phyloP scores from a whole-genome alignment of 345 rosid species.

The Lepidium africanum region DNA sequence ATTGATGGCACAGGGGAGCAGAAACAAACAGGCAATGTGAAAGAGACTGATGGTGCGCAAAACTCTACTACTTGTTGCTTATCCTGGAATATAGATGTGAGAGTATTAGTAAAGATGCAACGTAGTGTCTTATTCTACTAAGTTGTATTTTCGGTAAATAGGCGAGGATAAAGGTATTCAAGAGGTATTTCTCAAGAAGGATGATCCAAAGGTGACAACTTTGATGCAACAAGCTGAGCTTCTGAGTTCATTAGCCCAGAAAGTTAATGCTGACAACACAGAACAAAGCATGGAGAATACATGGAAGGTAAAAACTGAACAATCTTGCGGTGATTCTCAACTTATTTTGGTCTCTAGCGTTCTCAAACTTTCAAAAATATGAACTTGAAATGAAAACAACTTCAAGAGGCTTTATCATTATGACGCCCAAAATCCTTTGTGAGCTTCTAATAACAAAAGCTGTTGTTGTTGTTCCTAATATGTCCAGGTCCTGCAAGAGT shows the following conservation, averaged over 20 bases:
- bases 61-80: constrained; percentile 1
- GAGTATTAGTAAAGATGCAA: background rate
- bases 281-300: constrained; percentile 91
- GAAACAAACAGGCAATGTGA: constrained; percentile 23
- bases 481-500: constrained; percentile 74
- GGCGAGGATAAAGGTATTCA: constrained; percentile 39
- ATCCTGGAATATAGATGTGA: constrained; percentile 2
- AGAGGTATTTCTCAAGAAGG: constrained; percentile 63
- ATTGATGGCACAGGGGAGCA: constrained; percentile 19
- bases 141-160: constrained; percentile 21
- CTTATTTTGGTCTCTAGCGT: background rate
- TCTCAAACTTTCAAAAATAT: background rate
- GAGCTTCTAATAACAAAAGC: background rate
- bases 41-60: constrained; percentile 45
- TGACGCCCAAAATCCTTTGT: background rate
- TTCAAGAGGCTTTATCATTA: background rate
- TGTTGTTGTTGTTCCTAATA: background rate
- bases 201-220: constrained; percentile 72
- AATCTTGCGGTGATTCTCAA: background rate
- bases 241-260: constrained; percentile 69
- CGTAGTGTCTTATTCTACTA: background rate
- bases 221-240: constrained; percentile 92
- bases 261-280: constrained; percentile 63
- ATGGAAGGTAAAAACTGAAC: constrained; percentile 57
- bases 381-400: background rate